phyloP scores from a whole-genome alignment of 352 stramenopile genomes.

The Globisporangium alternatum region DNA sequence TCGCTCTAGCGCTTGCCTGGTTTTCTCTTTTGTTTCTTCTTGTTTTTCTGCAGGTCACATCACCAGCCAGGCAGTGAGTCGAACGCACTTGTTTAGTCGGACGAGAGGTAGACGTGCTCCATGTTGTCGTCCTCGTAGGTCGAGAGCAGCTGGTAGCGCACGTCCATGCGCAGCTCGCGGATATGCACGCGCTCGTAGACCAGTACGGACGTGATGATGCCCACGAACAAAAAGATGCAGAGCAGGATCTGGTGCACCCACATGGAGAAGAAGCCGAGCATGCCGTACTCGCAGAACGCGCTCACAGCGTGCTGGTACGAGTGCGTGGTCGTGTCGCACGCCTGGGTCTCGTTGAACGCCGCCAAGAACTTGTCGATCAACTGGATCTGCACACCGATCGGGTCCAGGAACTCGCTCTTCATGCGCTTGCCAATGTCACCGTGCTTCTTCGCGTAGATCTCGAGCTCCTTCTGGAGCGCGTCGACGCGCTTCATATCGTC shows the following conservation, averaged over 20 bases:
- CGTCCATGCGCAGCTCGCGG: slow-evolving; percentile 48
- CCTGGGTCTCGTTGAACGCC: slow-evolving; percentile 42
- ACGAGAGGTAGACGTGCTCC: slow-evolving; percentile 76
- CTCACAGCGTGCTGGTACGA: slow-evolving; percentile 45
- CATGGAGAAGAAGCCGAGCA: slow-evolving; percentile 83
- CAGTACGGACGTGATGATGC: slow-evolving; percentile 64
- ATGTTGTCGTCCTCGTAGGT: slow-evolving; percentile 80
- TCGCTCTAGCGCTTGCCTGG: background rate
- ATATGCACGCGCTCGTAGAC: slow-evolving; percentile 79
- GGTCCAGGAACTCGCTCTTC: slow-evolving; percentile 71
- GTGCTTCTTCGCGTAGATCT: slow-evolving; percentile 47
- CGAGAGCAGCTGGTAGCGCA: slow-evolving; percentile 74
- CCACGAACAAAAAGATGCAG: slow-evolving; percentile 74
- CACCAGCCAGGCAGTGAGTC: background rate
- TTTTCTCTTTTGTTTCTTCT: background rate
- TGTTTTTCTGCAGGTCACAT: background rate
- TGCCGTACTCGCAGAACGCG: slow-evolving; percentile 76
- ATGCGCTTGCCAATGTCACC: slow-evolving; percentile 53
- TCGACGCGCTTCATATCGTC: slow-evolving; percentile 30
- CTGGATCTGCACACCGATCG: slow-evolving; percentile 50
- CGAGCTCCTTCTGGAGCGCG: slow-evolving; percentile 44
- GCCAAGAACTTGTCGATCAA: slow-evolving; percentile 26
- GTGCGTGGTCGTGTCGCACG: slow-evolving; percentile 44
- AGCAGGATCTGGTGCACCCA: slow-evolving; percentile 83
- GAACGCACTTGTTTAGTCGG: slow-evolving; percentile 31